Base-by-base conservation (phyloP, 768 basidiomycete species). In the Hortiboletus campestris region DNA sequence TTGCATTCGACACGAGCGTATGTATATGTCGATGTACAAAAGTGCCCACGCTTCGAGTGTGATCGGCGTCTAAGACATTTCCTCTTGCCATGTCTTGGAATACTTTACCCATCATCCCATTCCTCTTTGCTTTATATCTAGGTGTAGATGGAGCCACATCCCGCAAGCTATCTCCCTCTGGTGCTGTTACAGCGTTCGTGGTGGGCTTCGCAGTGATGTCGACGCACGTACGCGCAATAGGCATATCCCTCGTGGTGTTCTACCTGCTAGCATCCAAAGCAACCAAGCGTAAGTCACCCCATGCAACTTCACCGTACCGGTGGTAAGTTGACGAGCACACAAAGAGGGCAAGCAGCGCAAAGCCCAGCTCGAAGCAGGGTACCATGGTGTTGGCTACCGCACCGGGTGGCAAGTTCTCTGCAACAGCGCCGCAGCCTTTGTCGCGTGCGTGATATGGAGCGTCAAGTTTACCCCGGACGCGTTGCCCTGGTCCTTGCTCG, bases 261-360 rank as follows among this genome's bases (percentile, higher is more conserved):
- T 95, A 97, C 70, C 74, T 94, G 31, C 64, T 84, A 0, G 94
- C 86, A 5, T 89, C 89, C 57, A 80, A 82, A 45, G 94, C 94
- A 0, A 97, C 95, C 3, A 94, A 93, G 72, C 79, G 84, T 84
- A 63, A 63, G 84, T 76, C 31, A 0, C 39, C 22, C 10, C 2
- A 25, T 3, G 9, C 25, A 9, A 34, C 17, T 49, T 17, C 2
- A 9, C 29, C 22, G 0, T 16, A 9, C 2, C 17, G 6, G 31
- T 19, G 25, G n/a, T 6, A n/a, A n/a, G n/a, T 28, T 63, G 56
- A 62, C 46, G 19, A 16, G 20, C 40, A 13, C 17, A 25, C 17
- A 6, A 46, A 86, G 89, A 87, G 57, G 87, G 92, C 53, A 94
- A 86, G 72, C 75, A 81, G 48, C 76, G 78, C 49, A 98, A 97